These are phyloP conservation scores for Mycena sanguinolenta DNA, from an alignment of 768 basidiomycete genomes.

Conservation along the genomic window DNA sequence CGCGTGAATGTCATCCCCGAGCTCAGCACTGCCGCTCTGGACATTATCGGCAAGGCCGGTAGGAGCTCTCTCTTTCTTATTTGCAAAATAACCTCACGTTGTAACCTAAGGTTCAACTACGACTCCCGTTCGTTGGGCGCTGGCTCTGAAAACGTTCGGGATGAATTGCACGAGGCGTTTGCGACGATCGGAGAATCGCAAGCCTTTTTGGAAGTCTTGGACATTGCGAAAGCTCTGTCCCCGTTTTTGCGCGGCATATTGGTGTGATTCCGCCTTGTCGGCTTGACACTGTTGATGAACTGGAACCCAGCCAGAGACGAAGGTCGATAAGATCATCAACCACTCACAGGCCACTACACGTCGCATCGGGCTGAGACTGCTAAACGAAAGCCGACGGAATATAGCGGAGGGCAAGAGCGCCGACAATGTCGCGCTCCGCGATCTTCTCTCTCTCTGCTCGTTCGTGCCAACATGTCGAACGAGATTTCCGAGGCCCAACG, in stretches of 20 bases:
- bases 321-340: not conserved
- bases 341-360: not conserved
- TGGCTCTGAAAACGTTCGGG: not conserved
- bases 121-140: conserved; percentile 30
- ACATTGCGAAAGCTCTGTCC: not conserved
- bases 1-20: conserved; percentile 62
- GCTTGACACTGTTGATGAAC: too few species aligned
- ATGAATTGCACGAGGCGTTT: conserved; percentile 14
- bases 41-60: conserved; percentile 68
- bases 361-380: not conserved
- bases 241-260: not conserved
- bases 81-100: too few species aligned
- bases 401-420: not conserved
- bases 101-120: conserved; percentile 37
- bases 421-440: conserved; percentile 1
- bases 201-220: not conserved
- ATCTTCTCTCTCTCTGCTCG: conserved; percentile 21
- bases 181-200: not conserved
- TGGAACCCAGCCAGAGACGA: not conserved
- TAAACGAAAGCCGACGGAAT: conserved; percentile 3
- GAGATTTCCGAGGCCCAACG: not conserved
- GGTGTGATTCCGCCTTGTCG: not conserved
- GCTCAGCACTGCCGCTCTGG: conserved; percentile 67
- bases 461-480: not conserved
- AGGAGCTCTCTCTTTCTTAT: conserved; percentile 48